Evolutionary conservation across 2,329 filamentous ascomycete species (phyloP).

Genomic region (Xylariales sp.): DNA sequence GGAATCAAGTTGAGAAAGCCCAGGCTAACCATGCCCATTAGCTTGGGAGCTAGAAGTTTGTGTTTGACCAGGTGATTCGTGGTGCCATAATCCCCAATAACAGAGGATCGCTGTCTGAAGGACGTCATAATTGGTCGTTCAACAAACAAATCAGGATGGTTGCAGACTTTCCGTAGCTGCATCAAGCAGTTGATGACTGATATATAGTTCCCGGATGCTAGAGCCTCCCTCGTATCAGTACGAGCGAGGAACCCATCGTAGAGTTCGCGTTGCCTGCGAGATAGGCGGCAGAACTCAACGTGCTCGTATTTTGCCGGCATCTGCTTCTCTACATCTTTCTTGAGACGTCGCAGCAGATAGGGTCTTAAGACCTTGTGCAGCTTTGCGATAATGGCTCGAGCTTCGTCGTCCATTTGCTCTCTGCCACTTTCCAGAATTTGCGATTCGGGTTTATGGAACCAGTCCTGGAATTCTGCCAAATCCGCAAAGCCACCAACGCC

Average conservation of each 20-base stretch:
- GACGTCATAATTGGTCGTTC: slow-evolving; percentile 96
- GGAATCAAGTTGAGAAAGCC: slow-evolving; percentile 78
- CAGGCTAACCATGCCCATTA: slow-evolving; percentile 63
- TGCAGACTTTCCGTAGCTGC: slow-evolving; percentile 96
- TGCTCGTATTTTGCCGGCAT: slow-evolving; percentile 99
- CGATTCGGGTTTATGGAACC: slow-evolving; percentile 91
- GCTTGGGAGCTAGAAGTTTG: slow-evolving; percentile 56
- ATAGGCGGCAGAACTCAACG: slow-evolving; percentile 90
- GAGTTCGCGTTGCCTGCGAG: slow-evolving; percentile 89
- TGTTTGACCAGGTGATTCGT: slow-evolving; percentile 68
- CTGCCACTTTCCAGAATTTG: slow-evolving; percentile 94
- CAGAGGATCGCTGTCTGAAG: slow-evolving; percentile 82
- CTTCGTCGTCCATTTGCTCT: slow-evolving; percentile 91
- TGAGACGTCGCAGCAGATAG: slow-evolving; percentile 84
- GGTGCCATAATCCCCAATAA: slow-evolving; percentile 67
- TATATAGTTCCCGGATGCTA: slow-evolving; percentile 91
- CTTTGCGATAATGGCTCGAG: slow-evolving; percentile 85
- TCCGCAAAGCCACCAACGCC: slow-evolving; percentile 89
- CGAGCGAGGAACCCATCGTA: slow-evolving; percentile 96
- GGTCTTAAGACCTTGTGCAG: slow-evolving; percentile 91
- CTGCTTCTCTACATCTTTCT: slow-evolving; percentile 97
- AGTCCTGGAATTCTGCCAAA: slow-evolving; percentile 91
- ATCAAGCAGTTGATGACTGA: slow-evolving; percentile 98
- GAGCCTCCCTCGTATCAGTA: slow-evolving; percentile 80
- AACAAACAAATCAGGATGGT: slow-evolving; percentile 95